Conservation (phyloP, 2,329 filamentous ascomycete genomes). For the Aureobasidium melanogenum region DNA sequence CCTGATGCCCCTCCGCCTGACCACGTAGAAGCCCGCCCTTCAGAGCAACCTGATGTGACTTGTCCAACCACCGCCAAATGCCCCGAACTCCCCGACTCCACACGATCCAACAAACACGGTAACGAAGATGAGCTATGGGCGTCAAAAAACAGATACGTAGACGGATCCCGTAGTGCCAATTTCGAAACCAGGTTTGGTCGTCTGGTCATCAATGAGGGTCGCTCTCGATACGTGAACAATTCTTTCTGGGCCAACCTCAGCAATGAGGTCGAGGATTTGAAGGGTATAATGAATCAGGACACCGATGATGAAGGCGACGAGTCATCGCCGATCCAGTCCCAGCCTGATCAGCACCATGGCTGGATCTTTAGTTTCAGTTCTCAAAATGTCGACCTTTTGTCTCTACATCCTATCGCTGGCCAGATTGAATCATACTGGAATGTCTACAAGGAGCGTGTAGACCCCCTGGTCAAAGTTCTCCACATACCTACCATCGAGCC, state of each 20-base stretch:
- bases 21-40: not conserved
- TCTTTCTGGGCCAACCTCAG: conserved; percentile 69
- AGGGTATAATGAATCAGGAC: conserved; percentile 53
- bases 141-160: not conserved
- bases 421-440: conserved; percentile 62
- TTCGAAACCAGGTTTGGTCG: conserved; percentile 50
- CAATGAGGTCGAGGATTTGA: conserved; percentile 60
- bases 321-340: conserved; percentile 30
- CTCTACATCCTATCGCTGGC: conserved; percentile 56
- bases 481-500: conserved; percentile 60
- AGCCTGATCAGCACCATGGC: conserved; percentile 52
- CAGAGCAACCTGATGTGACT: not conserved
- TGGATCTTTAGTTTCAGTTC: conserved; percentile 69
- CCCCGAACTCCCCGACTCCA: conserved; percentile 22
- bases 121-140: not conserved
- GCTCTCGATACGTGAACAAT: conserved; percentile 65
- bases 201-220: conserved; percentile 61
- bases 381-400: conserved; percentile 55
- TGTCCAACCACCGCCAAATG: not conserved
- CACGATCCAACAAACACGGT: not conserved
- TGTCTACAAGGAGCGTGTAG: conserved; percentile 63
- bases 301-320: conserved; percentile 53
- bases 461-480: conserved; percentile 62
- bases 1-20: not conserved
- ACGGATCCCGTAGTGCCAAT: conserved; percentile 14